phyloP scores from a whole-genome alignment of 371 early-diverging fungal genomes.

The Umbelopsis sp. region DNA sequence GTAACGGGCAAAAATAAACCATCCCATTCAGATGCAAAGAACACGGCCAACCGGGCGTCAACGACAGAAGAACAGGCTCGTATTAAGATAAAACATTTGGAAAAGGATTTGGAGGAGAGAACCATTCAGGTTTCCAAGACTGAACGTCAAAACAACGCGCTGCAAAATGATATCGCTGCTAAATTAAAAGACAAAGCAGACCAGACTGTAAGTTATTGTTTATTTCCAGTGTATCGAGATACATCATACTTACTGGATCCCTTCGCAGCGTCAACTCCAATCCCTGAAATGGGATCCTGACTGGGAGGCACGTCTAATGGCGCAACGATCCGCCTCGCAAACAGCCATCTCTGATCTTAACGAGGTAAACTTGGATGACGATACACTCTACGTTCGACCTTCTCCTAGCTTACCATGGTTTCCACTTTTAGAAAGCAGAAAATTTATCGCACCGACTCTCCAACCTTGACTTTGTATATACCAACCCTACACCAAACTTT shows the following conservation, averaged over 20 bases:
- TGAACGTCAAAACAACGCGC: conserved; percentile 48
- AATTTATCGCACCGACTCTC: conserved; percentile 50
- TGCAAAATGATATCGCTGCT: conserved; percentile 45
- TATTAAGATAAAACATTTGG: conserved; percentile 69
- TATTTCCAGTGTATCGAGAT: neutral
- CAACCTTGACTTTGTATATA: conserved; percentile 71
- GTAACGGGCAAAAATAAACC: neutral
- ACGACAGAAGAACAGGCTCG: conserved; percentile 76
- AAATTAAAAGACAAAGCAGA: conserved; percentile 51
- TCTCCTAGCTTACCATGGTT: neutral
- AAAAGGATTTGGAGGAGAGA: conserved; percentile 64
- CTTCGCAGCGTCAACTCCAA: conserved; percentile 33
- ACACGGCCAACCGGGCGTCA: conserved; percentile 53
- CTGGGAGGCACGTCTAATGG: conserved; percentile 41
- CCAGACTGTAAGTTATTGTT: conserved; percentile 30
- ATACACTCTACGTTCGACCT: too few species aligned
- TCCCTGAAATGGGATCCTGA: conserved; percentile 60
- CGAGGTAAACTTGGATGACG: conserved; percentile 36
- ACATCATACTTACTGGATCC: neutral
- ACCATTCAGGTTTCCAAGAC: conserved; percentile 55
- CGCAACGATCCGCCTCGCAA: conserved; percentile 37
- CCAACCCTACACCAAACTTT: conserved; percentile 80
- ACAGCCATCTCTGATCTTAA: conserved; percentile 38
- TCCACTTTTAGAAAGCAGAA: conserved; percentile 47
- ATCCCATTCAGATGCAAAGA: conserved; percentile 57